These are phyloP conservation scores for Fusarium compactum DNA, from an alignment of 2,329 filamentous ascomycete species.

Conservation along the genomic window DNA sequence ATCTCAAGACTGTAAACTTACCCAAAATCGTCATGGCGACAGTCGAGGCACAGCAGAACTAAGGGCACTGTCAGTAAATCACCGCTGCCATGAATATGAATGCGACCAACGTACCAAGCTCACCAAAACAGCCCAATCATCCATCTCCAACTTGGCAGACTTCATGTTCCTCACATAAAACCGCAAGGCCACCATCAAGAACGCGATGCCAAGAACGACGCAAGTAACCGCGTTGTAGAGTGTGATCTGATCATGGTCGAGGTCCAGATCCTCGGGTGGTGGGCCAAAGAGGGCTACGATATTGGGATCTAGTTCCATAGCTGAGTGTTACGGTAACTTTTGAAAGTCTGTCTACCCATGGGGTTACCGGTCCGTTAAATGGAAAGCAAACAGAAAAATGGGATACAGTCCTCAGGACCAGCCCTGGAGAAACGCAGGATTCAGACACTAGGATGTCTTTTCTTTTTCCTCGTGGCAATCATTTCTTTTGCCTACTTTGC, in stretches of 20 bases:
- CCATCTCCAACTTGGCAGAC: conserved; percentile 10
- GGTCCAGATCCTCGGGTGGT: conserved; percentile 8
- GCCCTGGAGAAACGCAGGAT: not conserved
- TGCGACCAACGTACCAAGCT: not conserved
- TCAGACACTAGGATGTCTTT: not conserved
- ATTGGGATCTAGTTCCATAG: conserved; percentile 8
- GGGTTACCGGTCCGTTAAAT: conserved; percentile 6
- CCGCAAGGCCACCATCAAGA: not conserved
- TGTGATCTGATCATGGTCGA: not conserved
- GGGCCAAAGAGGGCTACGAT: conserved; percentile 23
- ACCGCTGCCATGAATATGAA: accelerated
- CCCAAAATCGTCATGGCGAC: conserved; percentile 16
- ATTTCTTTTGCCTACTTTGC: not conserved
- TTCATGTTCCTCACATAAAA: conserved; percentile 30
- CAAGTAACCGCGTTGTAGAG: conserved; percentile 11
- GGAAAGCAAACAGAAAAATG: not conserved
- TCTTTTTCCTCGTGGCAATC: not conserved
- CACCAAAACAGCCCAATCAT: conserved; percentile 17
- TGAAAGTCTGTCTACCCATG: not conserved
- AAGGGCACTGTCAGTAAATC: accelerated
- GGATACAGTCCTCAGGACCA: not conserved
- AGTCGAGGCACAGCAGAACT: conserved; percentile 6
- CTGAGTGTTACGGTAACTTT: not conserved
- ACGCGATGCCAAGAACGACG: conserved; percentile 2
- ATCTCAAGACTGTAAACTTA: accelerated